Conservation (phyloP, 192 early-diverging fungal species). For the Coemansia sp. region DNA sequence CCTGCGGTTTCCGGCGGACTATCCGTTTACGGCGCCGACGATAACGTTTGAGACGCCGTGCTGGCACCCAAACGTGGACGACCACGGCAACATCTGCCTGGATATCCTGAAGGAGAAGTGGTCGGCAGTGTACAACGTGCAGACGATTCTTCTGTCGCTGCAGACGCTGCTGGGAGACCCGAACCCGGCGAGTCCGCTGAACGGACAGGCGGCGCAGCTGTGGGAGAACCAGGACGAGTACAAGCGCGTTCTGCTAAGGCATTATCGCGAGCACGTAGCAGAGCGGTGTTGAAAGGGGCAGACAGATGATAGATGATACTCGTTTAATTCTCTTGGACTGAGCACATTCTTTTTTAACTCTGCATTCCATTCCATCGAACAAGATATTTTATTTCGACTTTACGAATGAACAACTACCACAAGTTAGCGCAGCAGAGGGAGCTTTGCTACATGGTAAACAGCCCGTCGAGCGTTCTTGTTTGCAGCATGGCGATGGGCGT, state of each 20-base stretch:
- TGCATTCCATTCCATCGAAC: not conserved
- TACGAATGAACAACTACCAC: slow-evolving; percentile 9
- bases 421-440: not conserved
- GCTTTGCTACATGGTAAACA: slow-evolving; percentile 8
- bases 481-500: slow-evolving; percentile 3
- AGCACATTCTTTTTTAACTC: not conserved
- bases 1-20: slow-evolving; percentile 69
- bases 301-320: not conserved
- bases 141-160: slow-evolving; percentile 90
- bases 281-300: slow-evolving; percentile 1
- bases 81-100: slow-evolving; percentile 90
- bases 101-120: slow-evolving; percentile 93
- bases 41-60: slow-evolving; percentile 86
- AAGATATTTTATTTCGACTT: not conserved
- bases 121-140: slow-evolving; percentile 95
- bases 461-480: slow-evolving; percentile 5
- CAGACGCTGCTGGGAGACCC: slow-evolving; percentile 92
- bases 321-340: not conserved
- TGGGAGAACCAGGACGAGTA: slow-evolving; percentile 61
- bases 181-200: slow-evolving; percentile 91
- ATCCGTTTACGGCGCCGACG: slow-evolving; percentile 90
- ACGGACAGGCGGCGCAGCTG: slow-evolving; percentile 92
- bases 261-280: slow-evolving; percentile 42
- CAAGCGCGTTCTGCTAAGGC: slow-evolving; percentile 47
- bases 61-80: slow-evolving; percentile 96